Percentiles rank a stretch among this genome's conserved stretches.
These are phyloP conservation scores for Mycotypha africana DNA, from an alignment of 371 early-diverging fungal species.

Conservation along the genomic window DNA sequence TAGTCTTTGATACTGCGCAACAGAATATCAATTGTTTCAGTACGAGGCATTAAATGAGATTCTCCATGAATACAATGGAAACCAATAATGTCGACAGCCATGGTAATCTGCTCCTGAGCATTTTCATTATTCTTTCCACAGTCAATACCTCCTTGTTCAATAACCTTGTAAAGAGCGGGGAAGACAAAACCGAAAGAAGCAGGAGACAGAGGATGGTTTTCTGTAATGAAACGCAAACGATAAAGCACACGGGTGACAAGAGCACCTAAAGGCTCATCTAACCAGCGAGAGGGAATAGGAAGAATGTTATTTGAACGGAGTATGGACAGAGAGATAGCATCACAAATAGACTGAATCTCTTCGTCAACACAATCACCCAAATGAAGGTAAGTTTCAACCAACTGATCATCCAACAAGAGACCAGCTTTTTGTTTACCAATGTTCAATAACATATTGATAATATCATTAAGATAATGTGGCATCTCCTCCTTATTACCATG, in stretches of 20 bases:
- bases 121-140: slow-evolving; percentile 43
- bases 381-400: slow-evolving; percentile 53
- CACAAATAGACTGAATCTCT: slow-evolving; percentile 41
- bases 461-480: slow-evolving; percentile 40
- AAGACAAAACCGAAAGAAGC: slow-evolving; percentile 80
- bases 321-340: slow-evolving; percentile 60
- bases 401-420: slow-evolving; percentile 50
- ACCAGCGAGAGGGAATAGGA: slow-evolving; percentile 67
- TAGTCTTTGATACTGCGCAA: slow-evolving; percentile 66
- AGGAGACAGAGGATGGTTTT: slow-evolving; percentile 58
- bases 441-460: slow-evolving; percentile 40
- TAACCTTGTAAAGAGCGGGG: slow-evolving; percentile 70
- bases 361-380: slow-evolving; percentile 50
- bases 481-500: slow-evolving; percentile 51
- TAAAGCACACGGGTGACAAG: slow-evolving; percentile 69
- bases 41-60: slow-evolving; percentile 60
- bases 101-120: slow-evolving; percentile 69
- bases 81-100: slow-evolving; percentile 71
- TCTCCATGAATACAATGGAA: slow-evolving; percentile 58
- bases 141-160: slow-evolving; percentile 62
- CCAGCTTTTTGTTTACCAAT: slow-evolving; percentile 49
- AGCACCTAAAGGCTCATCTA: slow-evolving; percentile 57
- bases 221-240: slow-evolving; percentile 68
- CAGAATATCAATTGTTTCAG: slow-evolving; percentile 66
- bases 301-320: slow-evolving; percentile 62